Evolutionary conservation across 192 early-diverging fungal species (phyloP).

Genomic region (Mortierella alpina): DNA sequence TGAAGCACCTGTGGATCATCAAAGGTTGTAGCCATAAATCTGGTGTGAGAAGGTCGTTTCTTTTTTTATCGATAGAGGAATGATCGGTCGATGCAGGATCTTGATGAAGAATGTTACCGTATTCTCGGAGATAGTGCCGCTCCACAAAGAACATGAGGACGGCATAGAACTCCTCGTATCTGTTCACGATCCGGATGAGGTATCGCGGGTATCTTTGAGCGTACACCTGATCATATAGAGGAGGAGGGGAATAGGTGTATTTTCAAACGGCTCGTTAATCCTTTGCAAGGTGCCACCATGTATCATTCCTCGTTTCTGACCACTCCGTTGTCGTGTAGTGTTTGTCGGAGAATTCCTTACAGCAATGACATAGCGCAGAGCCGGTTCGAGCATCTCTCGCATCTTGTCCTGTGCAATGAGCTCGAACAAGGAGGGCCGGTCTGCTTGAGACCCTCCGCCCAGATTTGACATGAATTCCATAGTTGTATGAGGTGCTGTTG

Average conservation of each 20-base stretch:
- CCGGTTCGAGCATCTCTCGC: conserved; percentile 85
- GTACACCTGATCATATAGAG: conserved; percentile 66
- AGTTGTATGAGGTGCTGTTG: not conserved
- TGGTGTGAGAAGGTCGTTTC: not conserved
- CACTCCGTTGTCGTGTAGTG: not conserved
- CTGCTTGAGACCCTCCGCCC: conserved; percentile 67
- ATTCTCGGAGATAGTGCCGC: conserved; percentile 84
- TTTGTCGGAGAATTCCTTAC: conserved; percentile 53
- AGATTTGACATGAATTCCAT: conserved; percentile 93
- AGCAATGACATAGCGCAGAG: conserved; percentile 83
- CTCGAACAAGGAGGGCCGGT: conserved; percentile 93
- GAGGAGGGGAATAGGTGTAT: not conserved
- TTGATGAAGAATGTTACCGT: conserved; percentile 61
- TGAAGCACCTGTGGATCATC: conserved; percentile 65
- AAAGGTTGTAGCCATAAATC: not conserved
- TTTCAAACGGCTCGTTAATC: not conserved
- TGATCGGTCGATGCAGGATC: not conserved
- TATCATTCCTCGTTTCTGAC: not conserved
- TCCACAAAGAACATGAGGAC: conserved; percentile 84
- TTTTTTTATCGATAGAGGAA: not conserved
- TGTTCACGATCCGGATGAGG: conserved; percentile 78
- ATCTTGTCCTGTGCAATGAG: conserved; percentile 87
- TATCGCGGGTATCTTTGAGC: conserved; percentile 91
- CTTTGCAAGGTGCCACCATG: not conserved
- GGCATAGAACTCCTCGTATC: conserved; percentile 87